Conservation (phyloP, 441 rosid genomes). For the Gossypium davidsonii region DNA sequence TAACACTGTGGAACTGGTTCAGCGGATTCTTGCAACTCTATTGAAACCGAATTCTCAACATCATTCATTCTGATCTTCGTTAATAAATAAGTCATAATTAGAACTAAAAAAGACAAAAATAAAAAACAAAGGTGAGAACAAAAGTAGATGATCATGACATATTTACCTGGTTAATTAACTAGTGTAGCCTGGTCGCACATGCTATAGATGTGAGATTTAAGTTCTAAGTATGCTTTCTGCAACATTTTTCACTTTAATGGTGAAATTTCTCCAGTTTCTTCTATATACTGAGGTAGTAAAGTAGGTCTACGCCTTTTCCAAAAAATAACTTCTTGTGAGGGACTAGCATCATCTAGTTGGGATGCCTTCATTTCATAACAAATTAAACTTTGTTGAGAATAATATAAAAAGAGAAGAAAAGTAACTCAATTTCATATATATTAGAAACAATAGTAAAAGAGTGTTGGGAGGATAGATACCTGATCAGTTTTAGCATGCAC, state of each 20-base stretch:
- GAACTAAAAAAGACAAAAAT: too few relatives aligned
- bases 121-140: not conserved
- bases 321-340: not conserved
- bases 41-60: not conserved
- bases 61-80: constrained; percentile 21
- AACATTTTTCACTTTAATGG: not conserved
- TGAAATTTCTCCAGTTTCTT: not conserved
- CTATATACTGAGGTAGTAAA: not conserved
- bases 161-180: too few relatives aligned
- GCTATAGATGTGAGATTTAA: not conserved
- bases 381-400: not conserved
- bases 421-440: not conserved
- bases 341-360: not conserved
- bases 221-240: not conserved
- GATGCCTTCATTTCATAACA: not conserved
- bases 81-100: too few relatives aligned
- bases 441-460: not conserved
- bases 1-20: constrained; percentile 16
- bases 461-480: not conserved
- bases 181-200: too few relatives aligned
- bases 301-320: not conserved
- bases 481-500: not conserved
- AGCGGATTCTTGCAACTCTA: constrained; percentile 13
- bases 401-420: not conserved
- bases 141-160: not conserved